Base-by-base conservation (phyloP, 2,329 filamentous ascomycete species). In the Metarhizium robertsii region DNA sequence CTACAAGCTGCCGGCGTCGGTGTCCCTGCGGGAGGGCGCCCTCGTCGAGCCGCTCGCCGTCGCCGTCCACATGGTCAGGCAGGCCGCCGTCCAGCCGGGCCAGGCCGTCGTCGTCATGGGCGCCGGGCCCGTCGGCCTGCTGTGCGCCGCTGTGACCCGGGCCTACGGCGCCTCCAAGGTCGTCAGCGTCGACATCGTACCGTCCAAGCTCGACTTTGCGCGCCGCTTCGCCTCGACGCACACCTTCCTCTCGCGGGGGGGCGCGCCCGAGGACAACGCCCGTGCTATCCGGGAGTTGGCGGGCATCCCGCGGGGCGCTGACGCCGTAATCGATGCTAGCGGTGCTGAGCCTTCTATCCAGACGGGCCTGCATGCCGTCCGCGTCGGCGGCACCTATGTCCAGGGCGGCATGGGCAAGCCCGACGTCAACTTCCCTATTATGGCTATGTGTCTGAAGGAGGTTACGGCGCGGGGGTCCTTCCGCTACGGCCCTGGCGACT, bases 341-440 rank as follows among this genome's bases (percentile, higher is more conserved):
- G 89, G 89, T 38, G 90, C 87, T 2, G 88, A 91, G 72, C 82
- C 87, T 0, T 87, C 84, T 10, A 90, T 92, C 64, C 88, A 92
- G 73, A 79, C 87, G 0, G 81, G 80, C 38, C 79, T 92, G 64
- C 86, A 92, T 71, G 79, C 79, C 20, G 80, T 91, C 30, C 80
- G 85, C 60, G 77, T 77, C 50, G 89, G 89, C 55, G 89, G 89
- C 36, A 85, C 80, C 16, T 92, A 90, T 64, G 86, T 95, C 8
- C 90, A 95, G 74, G 90, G 85, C 57, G 92, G 92, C 55, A 95
- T 96, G 90, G 92, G 92, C 66, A 88, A 87, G 68, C 72, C 84
- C 43, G 89, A 96, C 66, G 92, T 96, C 69, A 88, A 73, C 8
- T 96, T 96, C 76, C 92, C 92, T 53, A 95, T 97, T 69, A 88